Base-by-base conservation (phyloP, 177 flowering plant species). In the Vitis hybrid region DNA sequence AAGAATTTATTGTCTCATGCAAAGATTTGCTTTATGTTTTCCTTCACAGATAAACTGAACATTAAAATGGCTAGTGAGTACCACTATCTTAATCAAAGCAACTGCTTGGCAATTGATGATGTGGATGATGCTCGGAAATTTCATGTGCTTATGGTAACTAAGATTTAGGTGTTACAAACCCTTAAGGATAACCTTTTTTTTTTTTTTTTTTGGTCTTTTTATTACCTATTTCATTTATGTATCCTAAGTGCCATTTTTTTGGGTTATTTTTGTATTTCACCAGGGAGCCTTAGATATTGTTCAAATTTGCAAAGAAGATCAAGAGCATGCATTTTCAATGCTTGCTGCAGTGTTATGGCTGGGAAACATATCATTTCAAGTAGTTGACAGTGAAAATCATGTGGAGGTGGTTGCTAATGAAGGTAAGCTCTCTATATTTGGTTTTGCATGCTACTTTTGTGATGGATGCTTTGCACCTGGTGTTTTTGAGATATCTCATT, bases 301-400 rank as follows among this genome's bases (percentile, higher is more conserved):
- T 63, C 88, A 77, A 76, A 82, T 92, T 51, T 21, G 71, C 74
- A 82, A 84, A 81, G 91, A 90, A 71, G 89, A 89, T 75, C 93
- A 87, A 75, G 95, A 91, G 65, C 75, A 78, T 71, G 77, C 67
- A 66, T 92, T 90, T 82, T 69, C 84, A 68, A 80, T 95, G 86
- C 88, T 92, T 71, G 89, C 94, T 71, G 91, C 94, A 52, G 83
- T 95, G 13, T 78, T 95, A 65, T 95, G 99, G 99, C 81, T 95
- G 60, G 99, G 99, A 68, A 95, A 95, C 81, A 86, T 95, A 79
- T 82, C 94, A 50, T 95, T 90, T 72, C 68, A 73, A 69, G 85
- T 82, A 24, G 78, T 69, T 74, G 89, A 88, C 83, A 83, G 76
- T 72, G 94, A 87, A 81, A 88, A 87, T 82, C 92, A 91, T 74